Base-by-base conservation (phyloP, 2,329 filamentous ascomycete genomes). In the Diaporthe sp. region DNA sequence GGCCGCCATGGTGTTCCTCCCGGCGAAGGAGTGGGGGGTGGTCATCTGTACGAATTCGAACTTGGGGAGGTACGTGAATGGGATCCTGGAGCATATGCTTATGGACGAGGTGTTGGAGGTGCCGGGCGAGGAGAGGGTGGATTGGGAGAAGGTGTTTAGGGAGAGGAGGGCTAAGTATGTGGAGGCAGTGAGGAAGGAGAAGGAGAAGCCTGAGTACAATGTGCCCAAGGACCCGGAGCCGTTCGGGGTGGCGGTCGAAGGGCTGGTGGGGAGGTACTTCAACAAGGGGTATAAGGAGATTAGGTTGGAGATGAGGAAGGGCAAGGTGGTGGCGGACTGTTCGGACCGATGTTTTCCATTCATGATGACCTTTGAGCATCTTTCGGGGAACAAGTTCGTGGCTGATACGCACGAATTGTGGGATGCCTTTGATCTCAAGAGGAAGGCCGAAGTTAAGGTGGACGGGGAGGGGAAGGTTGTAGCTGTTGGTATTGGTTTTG, bases 201-300 rank as follows among this genome's bases (percentile, higher is more conserved):
- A 33, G 60, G 60, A 66, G 17, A 66, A 66, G 19, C 40, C 60
- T n/a, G 60, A 66, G 10, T 47, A n/a, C 17, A 47, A 3, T 22
- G 60, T 66, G 28, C 60, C 60, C 19, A 40, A 66, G 10, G 4
- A 33, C 40, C 60, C 60, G 40, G 60, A 47, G 40, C 60, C 60
- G 40, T 33, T 66, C 17, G 60, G 60, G 10, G 10, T n/a, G 60
- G 40, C 60, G 4, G 12, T 66, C 28, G 40, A 47, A 47, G 60
- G 28, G 4, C 40, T 66, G 15, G 40, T 33, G 25, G 60, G 60
- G 40, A 66, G 17, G 25, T 66, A 66, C 40, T 66, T 33, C 25
- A 66, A 66, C 25, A 66, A 66, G 10, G 60, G 60, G 40, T 66
- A 66, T 15, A 47, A 45, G 40, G 60, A 66, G 19, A 47, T 66